Base-by-base conservation (phyloP, 345 rosid genomes). In the Microthlaspi erraticum region DNA sequence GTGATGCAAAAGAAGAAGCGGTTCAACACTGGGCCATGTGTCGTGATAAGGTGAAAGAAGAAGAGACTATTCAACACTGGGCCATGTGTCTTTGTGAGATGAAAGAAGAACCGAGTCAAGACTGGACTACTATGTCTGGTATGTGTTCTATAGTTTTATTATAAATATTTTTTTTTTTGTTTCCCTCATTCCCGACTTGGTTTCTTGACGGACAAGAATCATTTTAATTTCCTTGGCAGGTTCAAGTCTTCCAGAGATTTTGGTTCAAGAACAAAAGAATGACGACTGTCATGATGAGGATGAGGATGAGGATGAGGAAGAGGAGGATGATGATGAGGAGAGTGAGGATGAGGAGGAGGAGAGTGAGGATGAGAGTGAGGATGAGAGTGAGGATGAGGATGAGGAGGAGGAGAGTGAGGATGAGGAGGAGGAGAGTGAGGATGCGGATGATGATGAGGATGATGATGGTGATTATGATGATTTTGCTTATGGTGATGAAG, bases 181-280 rank as follows among this genome's bases (percentile, higher is more conserved):
- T 62, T 16, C 32, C 55, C 38, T 32, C 17, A 63, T 42, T n/a
- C 23, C 34, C 36, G 14, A 36, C 20, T 43, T 10, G 20, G 44
- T 59, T 70, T 70, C 42, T 70, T 70, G 68, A 70, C 41, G 1
- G 34, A 16, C 53, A 71, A 18, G 45, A 32, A 61, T 41, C 13
- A 42, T 18, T 32, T 61, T 42, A 1, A 12, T 61, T 51, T 52
- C 11, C 1, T 29, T 71, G 44, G 44, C 62, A 61, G 75, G 2
- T 53, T 52, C 32, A 2, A 53, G 62, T 33, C 2, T 20, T 60
- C 50, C 33, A 38, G 66, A 59, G 59, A 38, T 19, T 39, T 17
- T 70, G 51, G 50, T 38, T 43, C 62, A 42, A 62, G 31, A 19
- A 71, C 37, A 19, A 33, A 45, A 18, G 10, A 19, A 13, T 19